Percentiles rank a stretch among this genome's conserved stretches.
Conservation (phyloP, 2,329 filamentous ascomycete species). For the Colletotrichum cordylinicola region DNA sequence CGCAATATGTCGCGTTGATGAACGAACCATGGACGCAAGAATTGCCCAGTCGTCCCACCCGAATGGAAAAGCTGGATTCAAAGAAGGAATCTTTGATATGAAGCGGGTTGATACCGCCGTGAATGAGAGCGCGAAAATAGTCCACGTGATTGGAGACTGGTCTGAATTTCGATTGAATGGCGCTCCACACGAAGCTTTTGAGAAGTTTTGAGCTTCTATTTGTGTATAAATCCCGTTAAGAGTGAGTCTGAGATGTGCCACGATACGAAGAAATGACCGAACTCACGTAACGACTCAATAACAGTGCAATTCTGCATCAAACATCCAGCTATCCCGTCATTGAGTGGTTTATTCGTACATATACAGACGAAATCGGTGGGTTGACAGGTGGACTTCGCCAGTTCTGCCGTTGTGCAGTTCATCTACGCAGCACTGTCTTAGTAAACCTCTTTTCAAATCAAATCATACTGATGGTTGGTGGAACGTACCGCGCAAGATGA, state of each 20-base stretch:
- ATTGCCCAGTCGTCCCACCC: neutral
- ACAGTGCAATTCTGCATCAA: conserved; percentile 1
- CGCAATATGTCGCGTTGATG: neutral
- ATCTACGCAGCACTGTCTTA: neutral
- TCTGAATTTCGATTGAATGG: neutral
- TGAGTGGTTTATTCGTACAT: neutral
- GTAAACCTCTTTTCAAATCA: neutral
- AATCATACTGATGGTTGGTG: neutral
- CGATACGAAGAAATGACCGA: neutral
- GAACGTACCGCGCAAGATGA: neutral
- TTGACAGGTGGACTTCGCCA: neutral
- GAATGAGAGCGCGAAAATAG: neutral
- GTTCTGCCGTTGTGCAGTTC: neutral
- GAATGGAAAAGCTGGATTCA: neutral
- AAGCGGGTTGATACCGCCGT: neutral
- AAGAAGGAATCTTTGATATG: neutral
- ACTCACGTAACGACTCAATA: conserved; percentile 2
- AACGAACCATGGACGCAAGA: neutral
- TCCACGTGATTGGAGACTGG: conserved; percentile 3
- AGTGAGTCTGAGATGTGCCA: neutral
- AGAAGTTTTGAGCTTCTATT: conserved; percentile 8
- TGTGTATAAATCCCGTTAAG: neutral
- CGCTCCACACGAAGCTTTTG: neutral
- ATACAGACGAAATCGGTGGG: conserved; percentile 2
- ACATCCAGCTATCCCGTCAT: neutral